These are phyloP conservation scores for Spirogloea muscicola DNA, from an alignment of 139 green algal genomes.

Conservation along the genomic window DNA sequence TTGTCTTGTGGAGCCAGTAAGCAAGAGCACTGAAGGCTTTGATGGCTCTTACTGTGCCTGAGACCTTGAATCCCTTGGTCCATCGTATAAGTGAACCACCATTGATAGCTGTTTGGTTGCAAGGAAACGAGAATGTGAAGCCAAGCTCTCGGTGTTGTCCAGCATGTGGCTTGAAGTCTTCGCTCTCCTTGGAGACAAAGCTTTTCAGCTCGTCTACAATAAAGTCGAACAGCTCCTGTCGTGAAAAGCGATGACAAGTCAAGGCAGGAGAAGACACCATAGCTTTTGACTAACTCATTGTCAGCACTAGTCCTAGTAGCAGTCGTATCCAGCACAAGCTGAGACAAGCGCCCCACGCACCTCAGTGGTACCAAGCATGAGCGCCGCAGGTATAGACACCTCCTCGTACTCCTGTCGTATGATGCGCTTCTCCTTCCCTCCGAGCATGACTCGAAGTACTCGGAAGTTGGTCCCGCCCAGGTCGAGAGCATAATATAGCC, in stretches of 20 bases:
- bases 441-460: slow-evolving; percentile 50
- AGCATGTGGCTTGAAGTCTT: slow-evolving; percentile 1
- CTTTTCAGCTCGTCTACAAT: slow-evolving; percentile 50
- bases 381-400: slow-evolving; percentile 50
- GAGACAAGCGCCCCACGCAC: too few relatives aligned
- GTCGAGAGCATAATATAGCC: slow-evolving; percentile 76
- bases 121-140: slow-evolving; percentile 90
- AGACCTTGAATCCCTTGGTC: slow-evolving; percentile 75
- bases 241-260: too few relatives aligned
- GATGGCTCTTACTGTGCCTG: slow-evolving; percentile 1
- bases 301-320: too few relatives aligned
- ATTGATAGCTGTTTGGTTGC: slow-evolving; percentile 72
- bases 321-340: too few relatives aligned
- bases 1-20: too few relatives aligned
- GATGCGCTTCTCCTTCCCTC: slow-evolving; percentile 11
- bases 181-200: slow-evolving; percentile 37
- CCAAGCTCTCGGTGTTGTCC: slow-evolving; percentile 56
- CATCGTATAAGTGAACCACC: slow-evolving; percentile 74
- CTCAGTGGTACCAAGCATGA: slow-evolving; percentile 52
- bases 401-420: slow-evolving; percentile 10
- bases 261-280: too few relatives aligned
- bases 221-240: slow-evolving; percentile 73
- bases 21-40: too few relatives aligned
- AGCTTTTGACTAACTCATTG: too few relatives aligned
- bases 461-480: slow-evolving; percentile 87